Conservation (phyloP, 1,139 yeast genomes). For the Hemisphaericaspora subhashii region DNA sequence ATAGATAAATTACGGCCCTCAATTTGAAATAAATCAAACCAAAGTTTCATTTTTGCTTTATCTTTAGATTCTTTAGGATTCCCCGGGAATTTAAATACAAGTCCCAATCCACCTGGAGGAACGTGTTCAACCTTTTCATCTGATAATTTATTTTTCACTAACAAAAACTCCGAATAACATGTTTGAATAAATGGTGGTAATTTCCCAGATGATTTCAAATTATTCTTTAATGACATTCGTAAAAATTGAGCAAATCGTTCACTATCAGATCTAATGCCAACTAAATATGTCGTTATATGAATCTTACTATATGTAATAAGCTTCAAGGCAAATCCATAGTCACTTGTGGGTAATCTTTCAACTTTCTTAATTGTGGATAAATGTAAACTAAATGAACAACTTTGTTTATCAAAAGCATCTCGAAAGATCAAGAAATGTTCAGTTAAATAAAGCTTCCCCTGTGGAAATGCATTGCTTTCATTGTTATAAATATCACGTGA, state of each 20-base stretch:
- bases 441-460: constrained; percentile 69
- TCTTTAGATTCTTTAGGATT: constrained; percentile 76
- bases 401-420: constrained; percentile 66
- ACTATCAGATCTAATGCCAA: constrained; percentile 76
- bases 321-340: constrained; percentile 79
- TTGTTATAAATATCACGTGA: constrained; percentile 24
- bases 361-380: constrained; percentile 80
- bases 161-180: constrained; percentile 82
- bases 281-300: constrained; percentile 64
- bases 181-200: constrained; percentile 68
- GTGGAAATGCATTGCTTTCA: constrained; percentile 27
- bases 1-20: constrained; percentile 85
- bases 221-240: constrained; percentile 61
- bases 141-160: constrained; percentile 57
- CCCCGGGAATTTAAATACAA: constrained; percentile 84
- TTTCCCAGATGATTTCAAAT: constrained; percentile 56
- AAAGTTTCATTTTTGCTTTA: constrained; percentile 80
- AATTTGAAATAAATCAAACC: constrained; percentile 86
- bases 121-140: constrained; percentile 47
- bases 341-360: constrained; percentile 75
- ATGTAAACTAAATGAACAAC: constrained; percentile 71
- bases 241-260: constrained; percentile 76
- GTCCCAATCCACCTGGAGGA: constrained; percentile 86
- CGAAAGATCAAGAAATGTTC: constrained; percentile 74
- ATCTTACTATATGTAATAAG: constrained; percentile 69